These are phyloP conservation scores for Nicotiana knightiana DNA, from an alignment of 257 asterid genomes.

Conservation along the genomic window DNA sequence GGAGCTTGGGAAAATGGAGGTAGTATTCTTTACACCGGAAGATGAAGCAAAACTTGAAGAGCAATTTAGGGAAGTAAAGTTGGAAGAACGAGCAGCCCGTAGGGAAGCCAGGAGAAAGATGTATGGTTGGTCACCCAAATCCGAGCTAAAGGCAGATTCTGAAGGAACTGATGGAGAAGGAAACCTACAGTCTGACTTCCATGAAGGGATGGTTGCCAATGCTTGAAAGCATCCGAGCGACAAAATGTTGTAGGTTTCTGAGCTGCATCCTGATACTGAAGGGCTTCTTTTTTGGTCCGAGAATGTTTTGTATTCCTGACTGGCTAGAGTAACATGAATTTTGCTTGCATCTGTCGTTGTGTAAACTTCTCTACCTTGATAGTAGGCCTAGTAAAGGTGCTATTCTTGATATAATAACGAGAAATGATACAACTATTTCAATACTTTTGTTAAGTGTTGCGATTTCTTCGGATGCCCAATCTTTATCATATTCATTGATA, in stretches of 20 bases:
- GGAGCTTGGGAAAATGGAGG: conserved; percentile 87
- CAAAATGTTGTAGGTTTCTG: neutral
- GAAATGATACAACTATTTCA: neutral
- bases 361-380: neutral
- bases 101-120: conserved; percentile 68
- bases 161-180: conserved; percentile 26
- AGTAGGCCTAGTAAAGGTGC: neutral
- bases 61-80: conserved; percentile 45
- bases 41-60: conserved; percentile 63
- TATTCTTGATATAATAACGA: neutral
- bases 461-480: neutral
- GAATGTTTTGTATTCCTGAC: conserved; percentile 13
- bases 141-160: conserved; percentile 26
- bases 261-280: neutral
- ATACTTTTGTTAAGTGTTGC: neutral
- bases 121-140: conserved; percentile 51
- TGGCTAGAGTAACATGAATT: neutral
- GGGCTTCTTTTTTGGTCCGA: neutral
- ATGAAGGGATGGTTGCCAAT: conserved; percentile 52
- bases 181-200: conserved; percentile 27
- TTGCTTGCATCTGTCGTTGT: neutral
- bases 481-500: too few species aligned
- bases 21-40: conserved; percentile 73
- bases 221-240: conserved; percentile 31
- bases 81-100: conserved; percentile 50